Evolutionary conservation across 306 rosid genomes (phyloP).

Genomic region (Sicyos baderoa): DNA sequence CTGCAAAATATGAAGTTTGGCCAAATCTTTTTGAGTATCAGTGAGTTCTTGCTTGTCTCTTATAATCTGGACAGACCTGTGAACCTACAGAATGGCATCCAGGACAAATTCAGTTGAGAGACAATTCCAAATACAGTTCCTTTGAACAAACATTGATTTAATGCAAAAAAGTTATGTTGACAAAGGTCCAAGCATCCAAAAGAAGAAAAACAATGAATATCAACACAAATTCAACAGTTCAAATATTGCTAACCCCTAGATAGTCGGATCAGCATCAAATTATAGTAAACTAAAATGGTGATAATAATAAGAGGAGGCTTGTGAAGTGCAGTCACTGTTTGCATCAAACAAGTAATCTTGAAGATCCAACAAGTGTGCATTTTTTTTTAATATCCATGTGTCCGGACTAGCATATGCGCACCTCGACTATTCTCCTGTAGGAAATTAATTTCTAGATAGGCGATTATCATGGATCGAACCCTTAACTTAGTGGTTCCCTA

Average conservation of each 20-base stretch:
- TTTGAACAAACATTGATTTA: background rate
- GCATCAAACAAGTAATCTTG: background rate
- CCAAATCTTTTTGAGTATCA: slow-evolving; percentile 84
- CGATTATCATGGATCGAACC: no score
- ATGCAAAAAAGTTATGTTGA: background rate
- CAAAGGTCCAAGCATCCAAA: background rate
- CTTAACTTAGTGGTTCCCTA: no score
- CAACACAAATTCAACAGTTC: background rate
- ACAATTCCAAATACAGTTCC: background rate
- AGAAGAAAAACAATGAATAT: background rate
- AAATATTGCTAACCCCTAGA: background rate
- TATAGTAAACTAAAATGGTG: background rate
- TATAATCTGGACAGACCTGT: slow-evolving; percentile 86
- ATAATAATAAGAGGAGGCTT: background rate
- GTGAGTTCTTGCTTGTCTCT: slow-evolving; percentile 97
- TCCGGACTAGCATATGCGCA: no score
- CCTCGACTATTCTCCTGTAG: no score
- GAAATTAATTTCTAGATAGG: no score
- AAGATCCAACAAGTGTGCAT: background rate
- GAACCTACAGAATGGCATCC: slow-evolving; percentile 40
- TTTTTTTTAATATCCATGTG: no score
- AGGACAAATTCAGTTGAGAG: background rate
- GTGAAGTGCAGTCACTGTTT: background rate
- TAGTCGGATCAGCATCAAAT: background rate
- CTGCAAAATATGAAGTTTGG: slow-evolving; percentile 88